Evolutionary conservation across 306 rosid genomes (phyloP), one percentile per base, ranked within the genome.

Genomic region (Herpetospermum pedunculosum): DNA sequence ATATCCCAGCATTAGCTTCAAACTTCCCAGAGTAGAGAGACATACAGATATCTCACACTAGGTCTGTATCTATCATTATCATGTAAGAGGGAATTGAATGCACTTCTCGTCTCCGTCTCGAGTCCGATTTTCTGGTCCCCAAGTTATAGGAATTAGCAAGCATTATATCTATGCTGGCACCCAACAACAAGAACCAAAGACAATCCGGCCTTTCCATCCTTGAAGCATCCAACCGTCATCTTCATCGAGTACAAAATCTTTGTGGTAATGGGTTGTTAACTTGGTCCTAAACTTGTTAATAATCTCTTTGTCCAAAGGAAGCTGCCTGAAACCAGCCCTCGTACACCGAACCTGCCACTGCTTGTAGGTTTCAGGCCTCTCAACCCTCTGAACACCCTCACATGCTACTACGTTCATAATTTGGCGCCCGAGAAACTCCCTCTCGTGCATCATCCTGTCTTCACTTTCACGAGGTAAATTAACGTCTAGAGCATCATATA

Each of bases 191-290:
- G 76, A 46, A 54, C 76, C 84, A 54, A 62, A 64, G 18, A 28
- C 47, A 0, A 73, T 77, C 62, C 84, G 48, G 2, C 81, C 84
- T 41, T 76, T 77, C 84, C 84, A 81, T 72, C 80, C 84, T 46
- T 81, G 81, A 9, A 77, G 40, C 47, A 81, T 65, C 84, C 84
- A 81, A 13, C 60, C n/a, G 2, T 68, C 34, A 26, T 81, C 84
- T 71, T 76, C 72, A 35, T 63, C 78, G 1, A 76, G 75, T 26
- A 77, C 70, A 64, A 72, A 76, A 41, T 80, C 80, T 46, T 73
- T 63, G 53, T 72, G 54, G 32, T 77, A 72, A 5, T 8, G 7
- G 13, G 38, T 13, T 67, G 40, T 34, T 44, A 76, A 23, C 57
- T 38, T 54, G 65, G 1, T 16, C 70, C 71, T 60, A 14, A 80